phyloP scores from a whole-genome alignment of 2,329 filamentous ascomycete genomes.

The Tolypocladium album region DNA sequence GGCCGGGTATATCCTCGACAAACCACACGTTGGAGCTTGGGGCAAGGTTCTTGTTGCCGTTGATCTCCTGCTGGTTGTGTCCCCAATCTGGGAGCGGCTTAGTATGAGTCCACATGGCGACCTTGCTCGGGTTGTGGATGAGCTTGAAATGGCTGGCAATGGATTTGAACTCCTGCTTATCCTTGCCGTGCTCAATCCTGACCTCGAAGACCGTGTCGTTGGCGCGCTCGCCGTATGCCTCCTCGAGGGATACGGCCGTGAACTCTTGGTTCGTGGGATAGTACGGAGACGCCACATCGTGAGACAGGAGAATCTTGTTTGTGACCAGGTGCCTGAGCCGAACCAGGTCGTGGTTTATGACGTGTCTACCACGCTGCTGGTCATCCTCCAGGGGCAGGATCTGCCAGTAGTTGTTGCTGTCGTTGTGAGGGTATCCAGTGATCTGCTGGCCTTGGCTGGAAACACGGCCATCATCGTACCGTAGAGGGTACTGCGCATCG shows the following conservation, averaged over 20 bases:
- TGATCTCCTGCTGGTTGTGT: constrained; percentile 96
- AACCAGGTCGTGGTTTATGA: constrained; percentile 77
- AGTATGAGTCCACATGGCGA: constrained; percentile 98
- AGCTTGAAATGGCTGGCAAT: constrained; percentile 92
- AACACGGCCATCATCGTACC: constrained; percentile 94
- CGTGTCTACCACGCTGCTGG: constrained; percentile 47
- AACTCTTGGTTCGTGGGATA: constrained; percentile 98
- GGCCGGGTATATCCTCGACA: constrained; percentile 79
- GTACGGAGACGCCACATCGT: constrained; percentile 94
- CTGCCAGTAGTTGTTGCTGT: constrained; percentile 98
- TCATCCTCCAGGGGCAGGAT: constrained; percentile 62
- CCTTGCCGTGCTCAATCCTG: constrained; percentile 77
- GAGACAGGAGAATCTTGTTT: constrained; percentile 76
- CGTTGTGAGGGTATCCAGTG: constrained; percentile 94
- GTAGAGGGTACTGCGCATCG: constrained; percentile 74
- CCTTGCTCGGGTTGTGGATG: constrained; percentile 86
- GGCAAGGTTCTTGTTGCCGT: constrained; percentile 91
- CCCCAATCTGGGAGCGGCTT: constrained; percentile 95
- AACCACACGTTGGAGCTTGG: constrained; percentile 92
- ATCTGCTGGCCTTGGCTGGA: constrained; percentile 98
- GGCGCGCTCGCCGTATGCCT: constrained; percentile 61
- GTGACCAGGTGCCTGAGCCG: constrained; percentile 81
- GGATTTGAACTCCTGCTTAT: constrained; percentile 75
- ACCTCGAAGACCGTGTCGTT: constrained; percentile 94
- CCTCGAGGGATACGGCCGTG: constrained; percentile 64